Base-by-base conservation (phyloP, 352 stramenopile species). In the Globisporangium cylindrosporum region DNA sequence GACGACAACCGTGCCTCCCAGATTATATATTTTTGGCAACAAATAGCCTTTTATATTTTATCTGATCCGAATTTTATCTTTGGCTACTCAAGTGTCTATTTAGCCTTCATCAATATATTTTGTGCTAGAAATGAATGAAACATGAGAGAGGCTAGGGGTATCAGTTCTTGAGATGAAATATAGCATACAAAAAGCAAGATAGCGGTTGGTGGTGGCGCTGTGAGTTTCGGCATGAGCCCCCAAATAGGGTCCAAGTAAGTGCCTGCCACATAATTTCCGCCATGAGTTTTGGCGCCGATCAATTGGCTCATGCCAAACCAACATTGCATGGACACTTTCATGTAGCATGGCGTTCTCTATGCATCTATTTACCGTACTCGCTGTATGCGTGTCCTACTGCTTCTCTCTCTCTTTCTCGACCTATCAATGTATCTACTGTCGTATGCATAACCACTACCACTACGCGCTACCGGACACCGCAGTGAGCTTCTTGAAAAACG, bases 401-500 rank as follows among this genome's bases (percentile, higher is more conserved):
- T 49, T n/a, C 9, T n/a, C 7, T 29, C 5, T 64, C 14, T 27
- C 29, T 51, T 15, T 12, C 6, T 55, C 14, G 43, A 38, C 49
- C 27, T 41, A 60, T 9, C 55, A 56, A 56, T 29, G 20, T 15
- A 22, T 15, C n/a, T 36, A 27, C n/a, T 67, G 18, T 10, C 29
- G 29, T 32, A 4, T 9, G 22, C 27, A 18, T 38, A 18, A 34
- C 25, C 41, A 49, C 57, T 65, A 53, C 36, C n/a, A 25, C 57
- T 65, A 27, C 15, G 51, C 66, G 43, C 68, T 68, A 20, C 68
- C 62, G 1, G 41, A n/a, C 3, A 65, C 64, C 14, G 57, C 41
- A 22, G 70, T 77, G 65, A 88, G 80, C 69, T 89, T 86, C 59
- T 82, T 86, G 66, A 97, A 97, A 54, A 96, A 95, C 7, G 79